Evolutionary conservation across 2,329 filamentous ascomycete genomes (phyloP), one percentile per base, ranked within the genome.

Genomic region (Ophiostoma triangulosporum): DNA sequence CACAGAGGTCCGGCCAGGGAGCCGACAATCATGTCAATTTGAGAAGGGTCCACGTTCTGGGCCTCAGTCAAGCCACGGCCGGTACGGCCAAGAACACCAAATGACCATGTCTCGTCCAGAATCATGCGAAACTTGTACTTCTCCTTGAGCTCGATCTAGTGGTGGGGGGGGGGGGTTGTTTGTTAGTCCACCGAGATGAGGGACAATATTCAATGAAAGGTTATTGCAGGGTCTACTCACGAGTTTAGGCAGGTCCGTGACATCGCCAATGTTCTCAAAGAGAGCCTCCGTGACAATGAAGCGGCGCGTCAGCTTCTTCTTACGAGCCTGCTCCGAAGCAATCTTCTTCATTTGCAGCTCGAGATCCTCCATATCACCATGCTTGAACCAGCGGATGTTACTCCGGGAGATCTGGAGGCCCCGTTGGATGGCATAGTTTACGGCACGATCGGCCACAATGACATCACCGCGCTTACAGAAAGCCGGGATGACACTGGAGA

Each of bases 51-150:
- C 17, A 98, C 91, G 62, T 97, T 95, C 65, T 97, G 93, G 6
- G 91, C 88, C 71, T 98, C 94, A 0, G 93, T 97, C 36, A 97
- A 75, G 56, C 93, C 93, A 51, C 89, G 84, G 20, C 93, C 94
- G 26, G 88, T 95, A 57, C 89, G 80, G 48, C 93, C 93, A 5
- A 98, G 78, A 17, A 97, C 86, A 56, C 91, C 94, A 65, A 97
- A 98, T 1, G 90, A 96, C 84, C 88, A 95, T 1, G 90, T 95
- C 73, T 98, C 93, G 67, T 98, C 93, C 35, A 98, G 81, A 60
- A 97, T 95, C 54, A 98, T 80, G 62, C 93, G 88, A 73, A 97
- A 98, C 72, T 96, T 98, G 78, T 97, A 96, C 67, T 86, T 87
- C 61, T 90, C 82, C 70, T 96, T 96, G 61, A 98, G 76, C 66